Conservation (phyloP, 2,329 filamentous ascomycete species). For the Epichloe typhina region DNA sequence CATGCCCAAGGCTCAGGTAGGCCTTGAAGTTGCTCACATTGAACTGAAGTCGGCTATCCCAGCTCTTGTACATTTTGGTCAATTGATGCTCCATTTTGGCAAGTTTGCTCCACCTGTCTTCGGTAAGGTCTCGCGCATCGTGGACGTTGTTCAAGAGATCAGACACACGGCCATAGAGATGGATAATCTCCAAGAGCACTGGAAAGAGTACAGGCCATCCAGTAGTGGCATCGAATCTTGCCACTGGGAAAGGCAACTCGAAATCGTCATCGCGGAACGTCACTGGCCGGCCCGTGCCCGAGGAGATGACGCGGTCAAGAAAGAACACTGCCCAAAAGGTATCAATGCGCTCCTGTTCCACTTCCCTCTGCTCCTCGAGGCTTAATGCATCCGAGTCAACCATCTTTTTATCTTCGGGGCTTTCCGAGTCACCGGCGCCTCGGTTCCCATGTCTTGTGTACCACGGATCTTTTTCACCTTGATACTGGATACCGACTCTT, state of each 20-base stretch:
- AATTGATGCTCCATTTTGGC: slow-evolving; percentile 70
- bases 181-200: slow-evolving; percentile 68
- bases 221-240: slow-evolving; percentile 37
- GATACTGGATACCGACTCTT: slow-evolving; percentile 58
- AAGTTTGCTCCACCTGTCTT: slow-evolving; percentile 59
- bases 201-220: slow-evolving; percentile 70
- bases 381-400: slow-evolving; percentile 27
- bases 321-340: slow-evolving; percentile 88
- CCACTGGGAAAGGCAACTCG: slow-evolving; percentile 56
- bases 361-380: slow-evolving; percentile 43
- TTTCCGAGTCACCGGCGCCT: slow-evolving; percentile 19
- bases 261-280: slow-evolving; percentile 77
- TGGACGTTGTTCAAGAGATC: slow-evolving; percentile 75
- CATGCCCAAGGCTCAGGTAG: slow-evolving; percentile 68
- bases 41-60: slow-evolving; percentile 66
- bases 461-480: slow-evolving; percentile 39
- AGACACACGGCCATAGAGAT: slow-evolving; percentile 73
- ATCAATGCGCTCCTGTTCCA: slow-evolving; percentile 72
- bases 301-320: slow-evolving; percentile 76
- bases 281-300: slow-evolving; percentile 71
- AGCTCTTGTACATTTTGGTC: slow-evolving; percentile 56
- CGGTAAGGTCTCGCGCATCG: slow-evolving; percentile 58
- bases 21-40: slow-evolving; percentile 77
- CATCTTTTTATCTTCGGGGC: slow-evolving; percentile 28
- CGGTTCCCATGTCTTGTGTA: slow-evolving; percentile 32